phyloP scores from a whole-genome alignment of 2,329 filamentous ascomycete genomes.

The Colletotrichum spinosum region DNA sequence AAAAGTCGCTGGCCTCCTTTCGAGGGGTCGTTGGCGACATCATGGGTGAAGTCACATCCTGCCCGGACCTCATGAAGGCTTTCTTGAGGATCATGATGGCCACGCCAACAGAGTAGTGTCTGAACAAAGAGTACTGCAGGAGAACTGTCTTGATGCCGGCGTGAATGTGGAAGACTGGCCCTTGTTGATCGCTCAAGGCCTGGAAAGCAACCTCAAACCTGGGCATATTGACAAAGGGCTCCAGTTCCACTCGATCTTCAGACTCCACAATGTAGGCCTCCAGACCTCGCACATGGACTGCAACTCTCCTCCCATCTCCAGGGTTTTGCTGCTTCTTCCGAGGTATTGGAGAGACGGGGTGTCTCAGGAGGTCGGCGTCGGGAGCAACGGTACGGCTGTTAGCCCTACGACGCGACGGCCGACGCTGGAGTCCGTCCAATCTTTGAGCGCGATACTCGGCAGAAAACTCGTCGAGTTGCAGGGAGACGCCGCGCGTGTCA shows the following conservation, averaged over 20 bases:
- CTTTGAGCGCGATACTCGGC: conserved; percentile 90
- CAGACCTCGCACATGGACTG: conserved; percentile 83
- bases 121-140: conserved; percentile 91
- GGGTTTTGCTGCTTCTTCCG: conserved; percentile 66
- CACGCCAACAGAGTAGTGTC: conserved; percentile 89
- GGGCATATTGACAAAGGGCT: conserved; percentile 88
- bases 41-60: conserved; percentile 47
- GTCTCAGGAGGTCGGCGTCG: conserved; percentile 71
- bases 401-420: conserved; percentile 75
- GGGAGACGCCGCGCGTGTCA: conserved; percentile 82
- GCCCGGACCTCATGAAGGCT: conserved; percentile 70
- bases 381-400: conserved; percentile 78
- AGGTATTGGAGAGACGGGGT: conserved; percentile 59
- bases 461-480: conserved; percentile 90
- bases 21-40: conserved; percentile 41
- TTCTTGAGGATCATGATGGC: conserved; percentile 80
- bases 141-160: conserved; percentile 83
- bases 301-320: conserved; percentile 83
- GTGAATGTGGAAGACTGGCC: conserved; percentile 88
- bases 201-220: conserved; percentile 88
- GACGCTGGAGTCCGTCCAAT: conserved; percentile 71
- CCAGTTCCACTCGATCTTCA: conserved; percentile 83
- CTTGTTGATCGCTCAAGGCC: conserved; percentile 86
- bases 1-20: conserved; percentile 45
- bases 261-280: conserved; percentile 94